Evolutionary conservation across 2,329 filamentous ascomycete genomes (phyloP), one percentile per base, ranked within the genome.

Genomic region (Colletotrichum tamarilloi): DNA sequence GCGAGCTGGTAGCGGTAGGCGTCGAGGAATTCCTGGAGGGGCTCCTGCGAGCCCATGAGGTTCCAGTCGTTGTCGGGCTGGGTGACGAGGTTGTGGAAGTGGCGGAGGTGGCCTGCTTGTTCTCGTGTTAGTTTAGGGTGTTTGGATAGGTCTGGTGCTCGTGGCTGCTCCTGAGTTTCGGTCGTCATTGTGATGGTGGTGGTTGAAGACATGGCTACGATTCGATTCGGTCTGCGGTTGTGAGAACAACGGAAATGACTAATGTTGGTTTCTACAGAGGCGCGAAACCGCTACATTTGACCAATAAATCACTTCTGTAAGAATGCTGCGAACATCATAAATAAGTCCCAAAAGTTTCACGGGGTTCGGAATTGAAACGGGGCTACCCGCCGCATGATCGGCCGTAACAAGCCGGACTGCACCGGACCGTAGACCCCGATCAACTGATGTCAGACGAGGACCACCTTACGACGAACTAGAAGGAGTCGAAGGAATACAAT

Each of bases 1-100:
- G 83, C 82, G 16, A 85, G 73, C 73, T 85, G 82, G 73, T 85
- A 85, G 11, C 83, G 81, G 59, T 82, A 80, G 16, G 80, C 78
- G 53, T 81, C 78, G 62, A 79, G 67, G 65, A 78, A 84, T 67
- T 85, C 84, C 71, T 85, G 82, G 14, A 75, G 77, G 6, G 81
- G 79, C 14, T 84, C 81, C 62, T 81, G 77, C 24, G 76, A 67
- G 16, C 81, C 81, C 79, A 83, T 79, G 52, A 79, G 75, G 16
- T 64, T n/a, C 81, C 80, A 82, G 62, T 81, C 77, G 2, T 77
- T 79, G 38, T 79, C 77, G 1, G 71, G 53, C 12, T 78, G 79
- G 1, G 80, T 73, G 14, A 75, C 76, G 6, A 83, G 76, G 67
- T 83, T 83, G 72, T 83, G 76, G 62, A 80, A 81, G 70, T 83